phyloP scores from a whole-genome alignment of 2,329 filamentous ascomycete species.

The Helotiales sp. region DNA sequence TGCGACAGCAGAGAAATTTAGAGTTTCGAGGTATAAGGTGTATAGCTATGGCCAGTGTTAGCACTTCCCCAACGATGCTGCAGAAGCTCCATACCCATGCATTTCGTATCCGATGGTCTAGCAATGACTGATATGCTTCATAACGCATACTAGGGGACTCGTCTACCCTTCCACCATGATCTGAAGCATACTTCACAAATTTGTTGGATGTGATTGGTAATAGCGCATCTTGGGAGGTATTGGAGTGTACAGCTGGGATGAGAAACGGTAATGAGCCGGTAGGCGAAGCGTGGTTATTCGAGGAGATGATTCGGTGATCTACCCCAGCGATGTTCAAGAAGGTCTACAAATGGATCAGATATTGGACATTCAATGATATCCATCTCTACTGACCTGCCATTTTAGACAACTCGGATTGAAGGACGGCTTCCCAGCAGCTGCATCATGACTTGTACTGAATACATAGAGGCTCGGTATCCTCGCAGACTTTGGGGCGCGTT shows the following conservation, averaged over 20 bases:
- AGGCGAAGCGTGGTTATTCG: slow-evolving; percentile 92
- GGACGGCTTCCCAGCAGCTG: slow-evolving; percentile 63
- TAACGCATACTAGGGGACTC: slow-evolving; percentile 50
- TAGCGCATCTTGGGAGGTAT: slow-evolving; percentile 35
- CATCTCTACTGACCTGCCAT: slow-evolving; percentile 73
- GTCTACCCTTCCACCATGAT: slow-evolving; percentile 45
- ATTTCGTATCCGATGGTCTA: slow-evolving; percentile 76
- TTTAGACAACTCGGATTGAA: slow-evolving; percentile 93
- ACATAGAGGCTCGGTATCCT: slow-evolving; percentile 66
- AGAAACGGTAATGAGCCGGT: slow-evolving; percentile 88
- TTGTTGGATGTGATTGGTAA: slow-evolving; percentile 61
- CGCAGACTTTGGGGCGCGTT: slow-evolving; percentile 51
- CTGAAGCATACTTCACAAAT: slow-evolving; percentile 67
- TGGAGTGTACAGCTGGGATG: slow-evolving; percentile 49
- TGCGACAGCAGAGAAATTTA: slow-evolving; percentile 67
- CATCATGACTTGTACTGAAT: slow-evolving; percentile 69
- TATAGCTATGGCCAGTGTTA: slow-evolving; percentile 57
- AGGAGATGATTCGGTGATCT: slow-evolving; percentile 65
- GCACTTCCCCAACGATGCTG: not conserved
- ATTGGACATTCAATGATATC: not conserved
- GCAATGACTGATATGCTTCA: slow-evolving; percentile 75
- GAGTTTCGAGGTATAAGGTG: slow-evolving; percentile 72
- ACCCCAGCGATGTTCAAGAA: slow-evolving; percentile 78
- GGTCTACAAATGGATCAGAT: slow-evolving; percentile 52
- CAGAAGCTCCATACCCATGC: slow-evolving; percentile 66